Evolutionary conservation across 148 eudicot genomes (phyloP), one percentile per base, ranked within the genome.

Genomic region (Beta vulgaris): DNA sequence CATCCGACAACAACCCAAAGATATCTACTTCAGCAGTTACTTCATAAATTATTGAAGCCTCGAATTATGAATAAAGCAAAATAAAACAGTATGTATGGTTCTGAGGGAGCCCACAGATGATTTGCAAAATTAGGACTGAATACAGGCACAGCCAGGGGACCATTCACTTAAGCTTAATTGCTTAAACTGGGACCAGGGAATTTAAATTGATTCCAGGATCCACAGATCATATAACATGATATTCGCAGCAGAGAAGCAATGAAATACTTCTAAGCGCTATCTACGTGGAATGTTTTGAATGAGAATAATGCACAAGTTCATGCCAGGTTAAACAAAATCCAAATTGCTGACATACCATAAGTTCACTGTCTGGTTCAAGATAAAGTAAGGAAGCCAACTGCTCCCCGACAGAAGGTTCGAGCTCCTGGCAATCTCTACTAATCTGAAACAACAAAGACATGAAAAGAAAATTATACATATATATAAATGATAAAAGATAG

Each of bases 351-450:
- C 83, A n/a, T 90, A 94, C 98, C 98, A 88, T 90, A 69, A 94
- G 92, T 82, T 94, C 98, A 81, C 97, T 87, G 72, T 94, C 98
- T 42, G 98, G 98, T 84, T 94, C 98, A 71, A 89, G 90, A 84
- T 91, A 94, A 61, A 94, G 97, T 86, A 94, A 78, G 64, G 98
- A 91, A 48, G 95, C 98, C 86, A 94, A 83, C 84, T 94, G 95
- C 84, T 94, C 97, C 40, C 98, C 98, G 71, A 94, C 80, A 69
- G 93, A 88, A 66, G 98, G 87, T 72, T 94, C 98, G 26, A 94
- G 87, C 82, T 94, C 98, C 77, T 94, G 98, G 81, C 98, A 94
- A 69, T 94, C 98, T 87, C 98, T 87, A 80, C 98, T 94, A 66
- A 94, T 94, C 98, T 94, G 92, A 78, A 86, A 77, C 57, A 54